Evolutionary conservation across 441 rosid genomes (phyloP).

Genomic region (Biscutella auriculata): DNA sequence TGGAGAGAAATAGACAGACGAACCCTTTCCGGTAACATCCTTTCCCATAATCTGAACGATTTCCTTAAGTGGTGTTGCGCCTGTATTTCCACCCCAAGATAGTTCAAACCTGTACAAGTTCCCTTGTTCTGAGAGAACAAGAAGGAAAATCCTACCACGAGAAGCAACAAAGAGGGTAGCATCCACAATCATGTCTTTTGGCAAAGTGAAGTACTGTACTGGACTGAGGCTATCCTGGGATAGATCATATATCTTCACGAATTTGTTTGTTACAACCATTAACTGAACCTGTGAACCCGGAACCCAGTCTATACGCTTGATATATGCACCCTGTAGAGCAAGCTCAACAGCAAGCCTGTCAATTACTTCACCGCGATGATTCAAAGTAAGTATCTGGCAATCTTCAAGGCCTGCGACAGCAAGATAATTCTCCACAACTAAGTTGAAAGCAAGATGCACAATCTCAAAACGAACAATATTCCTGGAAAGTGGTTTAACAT

Average conservation of each 20-base stretch:
- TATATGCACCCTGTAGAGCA: constrained; percentile 93
- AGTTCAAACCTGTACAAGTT: constrained; percentile 71
- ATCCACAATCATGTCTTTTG: constrained; percentile 84
- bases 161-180: constrained; percentile 77
- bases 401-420: constrained; percentile 99
- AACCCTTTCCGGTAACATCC: constrained; percentile 77
- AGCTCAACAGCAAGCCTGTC: constrained; percentile 99
- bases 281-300: constrained; percentile 97
- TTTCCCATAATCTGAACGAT: constrained; percentile 49
- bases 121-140: constrained; percentile 91
- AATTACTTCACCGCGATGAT: constrained; percentile 96
- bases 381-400: constrained; percentile 90
- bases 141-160: constrained; percentile 74
- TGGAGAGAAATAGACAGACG: constrained; percentile 77
- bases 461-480: constrained; percentile 97
- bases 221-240: constrained; percentile 99
- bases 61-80: constrained; percentile 88
- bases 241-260: constrained; percentile 94
- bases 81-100: constrained; percentile 69
- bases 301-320: constrained; percentile 92
- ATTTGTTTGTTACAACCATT: constrained; percentile 88
- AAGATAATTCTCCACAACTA: constrained; percentile 85
- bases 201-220: constrained; percentile 77
- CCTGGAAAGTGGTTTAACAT: constrained; percentile 94
- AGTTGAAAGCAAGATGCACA: constrained; percentile 83